phyloP scores from a whole-genome alignment of 140 eudicot species.

The Flaveria floridana region DNA sequence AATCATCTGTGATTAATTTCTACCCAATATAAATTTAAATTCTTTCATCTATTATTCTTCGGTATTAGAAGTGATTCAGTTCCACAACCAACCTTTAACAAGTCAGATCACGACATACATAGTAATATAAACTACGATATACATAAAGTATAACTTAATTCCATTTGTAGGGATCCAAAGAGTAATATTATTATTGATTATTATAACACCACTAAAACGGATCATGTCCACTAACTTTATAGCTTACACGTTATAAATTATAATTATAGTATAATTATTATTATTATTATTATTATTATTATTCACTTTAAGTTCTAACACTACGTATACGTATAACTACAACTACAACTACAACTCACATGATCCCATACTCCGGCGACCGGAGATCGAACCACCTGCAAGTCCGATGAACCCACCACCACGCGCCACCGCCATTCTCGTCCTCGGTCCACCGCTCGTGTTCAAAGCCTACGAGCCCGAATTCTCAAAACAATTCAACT shows the following conservation, averaged over 20 bases:
- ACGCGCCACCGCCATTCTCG: slow-evolving; percentile 28
- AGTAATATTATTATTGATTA: slow-evolving; percentile 1
- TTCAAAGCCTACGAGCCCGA: slow-evolving; percentile 37
- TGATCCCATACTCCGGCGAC: slow-evolving; percentile 13
- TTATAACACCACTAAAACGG: slow-evolving; percentile 32
- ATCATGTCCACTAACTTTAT: slow-evolving; percentile 31
- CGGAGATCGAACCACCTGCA: not conserved
- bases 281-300: no score
- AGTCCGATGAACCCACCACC: slow-evolving; percentile 15
- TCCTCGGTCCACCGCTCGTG: slow-evolving; percentile 52
- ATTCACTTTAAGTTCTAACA: slow-evolving; percentile 2
- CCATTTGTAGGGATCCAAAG: slow-evolving; percentile 27
- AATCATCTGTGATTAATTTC: no score
- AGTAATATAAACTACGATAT: no score
- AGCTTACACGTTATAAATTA: no score
- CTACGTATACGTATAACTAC: not conserved
- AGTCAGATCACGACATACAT: no score
- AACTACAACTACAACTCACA: not conserved
- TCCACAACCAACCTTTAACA: no score
- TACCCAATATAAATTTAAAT: no score
- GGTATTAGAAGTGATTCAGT: no score
- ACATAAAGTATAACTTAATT: no score
- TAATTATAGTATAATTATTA: not conserved
- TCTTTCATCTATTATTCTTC: no score
- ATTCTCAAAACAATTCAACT: slow-evolving; percentile 38